phyloP scores from a whole-genome alignment of 2,329 filamentous ascomycete species.

The Pseudovirgaria hyperparasitica region DNA sequence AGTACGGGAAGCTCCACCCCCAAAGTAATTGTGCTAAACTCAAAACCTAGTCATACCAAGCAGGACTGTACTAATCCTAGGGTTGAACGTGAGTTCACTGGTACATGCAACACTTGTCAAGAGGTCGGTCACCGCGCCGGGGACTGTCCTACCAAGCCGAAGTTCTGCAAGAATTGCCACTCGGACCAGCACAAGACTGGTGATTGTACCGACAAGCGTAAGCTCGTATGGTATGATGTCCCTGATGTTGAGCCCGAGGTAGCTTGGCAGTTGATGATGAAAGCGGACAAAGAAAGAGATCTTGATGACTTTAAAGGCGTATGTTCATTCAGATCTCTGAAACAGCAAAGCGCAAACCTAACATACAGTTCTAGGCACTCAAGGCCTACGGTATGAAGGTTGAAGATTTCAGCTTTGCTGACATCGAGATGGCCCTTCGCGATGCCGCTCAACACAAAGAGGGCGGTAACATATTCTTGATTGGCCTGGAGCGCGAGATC shows the following conservation, averaged over 20 bases:
- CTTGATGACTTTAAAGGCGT: constrained; percentile 38
- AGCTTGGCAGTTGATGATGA: constrained; percentile 37
- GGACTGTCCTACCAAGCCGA: constrained; percentile 50
- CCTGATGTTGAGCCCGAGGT: constrained; percentile 34
- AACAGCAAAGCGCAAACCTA: background rate
- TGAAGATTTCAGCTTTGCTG: constrained; percentile 27
- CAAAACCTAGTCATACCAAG: constrained; percentile 42
- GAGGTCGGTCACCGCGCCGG: constrained; percentile 42
- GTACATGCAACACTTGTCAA: constrained; percentile 47
- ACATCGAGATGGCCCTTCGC: constrained; percentile 39
- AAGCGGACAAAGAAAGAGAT: constrained; percentile 36
- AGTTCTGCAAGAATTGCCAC: constrained; percentile 42
- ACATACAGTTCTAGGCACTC: constrained; percentile 23
- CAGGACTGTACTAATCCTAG: constrained; percentile 46
- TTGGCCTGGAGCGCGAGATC: constrained; percentile 35
- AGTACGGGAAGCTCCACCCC: constrained; percentile 7
- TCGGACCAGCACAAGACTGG: constrained; percentile 31
- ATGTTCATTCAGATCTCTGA: constrained; percentile 8
- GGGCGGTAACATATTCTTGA: constrained; percentile 40
- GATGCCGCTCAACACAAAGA: constrained; percentile 31
- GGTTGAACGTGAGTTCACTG: constrained; percentile 38
- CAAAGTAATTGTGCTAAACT: constrained; percentile 5
- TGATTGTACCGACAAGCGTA: constrained; percentile 33
- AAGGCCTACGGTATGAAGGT: constrained; percentile 35
- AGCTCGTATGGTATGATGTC: constrained; percentile 23